Percentiles rank a stretch among this genome's conserved stretches.
phyloP scores from a whole-genome alignment of 495 filamentous ascomycete genomes.

The Xylaria nigripes region DNA sequence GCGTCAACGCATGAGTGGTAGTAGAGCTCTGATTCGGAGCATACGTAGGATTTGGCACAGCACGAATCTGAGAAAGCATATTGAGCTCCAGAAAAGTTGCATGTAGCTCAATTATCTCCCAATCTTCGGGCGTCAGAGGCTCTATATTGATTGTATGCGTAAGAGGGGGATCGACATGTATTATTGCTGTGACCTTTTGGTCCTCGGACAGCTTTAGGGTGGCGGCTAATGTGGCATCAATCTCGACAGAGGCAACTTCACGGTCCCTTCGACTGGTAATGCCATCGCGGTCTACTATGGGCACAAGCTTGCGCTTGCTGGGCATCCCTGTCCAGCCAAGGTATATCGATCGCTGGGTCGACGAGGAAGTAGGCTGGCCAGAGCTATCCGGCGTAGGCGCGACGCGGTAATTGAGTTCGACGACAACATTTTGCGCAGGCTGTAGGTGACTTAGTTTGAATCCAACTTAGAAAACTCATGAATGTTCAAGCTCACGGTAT shows the following conservation, averaged over 20 bases:
- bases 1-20: slow-evolving; percentile 65
- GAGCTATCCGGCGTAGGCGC: slow-evolving; percentile 23
- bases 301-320: slow-evolving; percentile 70
- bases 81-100: slow-evolving; percentile 92
- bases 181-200: slow-evolving; percentile 60
- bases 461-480: not conserved
- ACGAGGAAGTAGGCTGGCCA: slow-evolving; percentile 29
- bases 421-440: slow-evolving; percentile 90
- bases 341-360: slow-evolving; percentile 60
- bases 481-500: slow-evolving; percentile 55
- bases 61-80: slow-evolving; percentile 84
- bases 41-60: slow-evolving; percentile 75
- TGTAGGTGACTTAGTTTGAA: slow-evolving; percentile 26
- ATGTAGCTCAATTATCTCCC: slow-evolving; percentile 98
- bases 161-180: slow-evolving; percentile 84
- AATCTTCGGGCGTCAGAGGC: slow-evolving; percentile 86
- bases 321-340: slow-evolving; percentile 96
- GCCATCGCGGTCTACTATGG: slow-evolving; percentile 65
- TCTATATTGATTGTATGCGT: slow-evolving; percentile 94
- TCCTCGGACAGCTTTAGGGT: slow-evolving; percentile 75
- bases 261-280: slow-evolving; percentile 59
- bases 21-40: slow-evolving; percentile 36
- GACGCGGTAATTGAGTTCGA: slow-evolving; percentile 68
- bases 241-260: slow-evolving; percentile 68
- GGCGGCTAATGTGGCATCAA: slow-evolving; percentile 83